Evolutionary conservation across 495 filamentous ascomycete genomes (phyloP).

Genomic region (Penicillium psychrofluorescens): DNA sequence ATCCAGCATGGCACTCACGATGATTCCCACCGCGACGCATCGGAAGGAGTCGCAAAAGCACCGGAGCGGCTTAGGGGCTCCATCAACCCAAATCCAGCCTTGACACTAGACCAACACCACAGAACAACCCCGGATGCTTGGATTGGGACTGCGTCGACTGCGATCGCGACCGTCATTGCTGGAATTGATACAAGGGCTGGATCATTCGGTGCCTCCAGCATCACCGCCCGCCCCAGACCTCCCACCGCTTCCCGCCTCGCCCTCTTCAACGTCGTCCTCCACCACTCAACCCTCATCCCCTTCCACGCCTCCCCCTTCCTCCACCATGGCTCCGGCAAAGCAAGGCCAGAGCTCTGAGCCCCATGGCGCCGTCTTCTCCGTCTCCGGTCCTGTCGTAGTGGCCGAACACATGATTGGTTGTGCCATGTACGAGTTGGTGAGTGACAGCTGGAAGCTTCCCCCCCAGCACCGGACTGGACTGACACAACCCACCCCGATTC

Average conservation of each 20-base stretch:
- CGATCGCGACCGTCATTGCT: constrained; percentile 66
- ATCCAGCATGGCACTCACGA: too few species aligned
- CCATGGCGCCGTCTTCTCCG: constrained; percentile 49
- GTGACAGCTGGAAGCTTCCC: constrained; percentile 13
- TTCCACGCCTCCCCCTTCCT: constrained; percentile 24
- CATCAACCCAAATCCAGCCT: neutral
- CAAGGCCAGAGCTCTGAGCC: constrained; percentile 6
- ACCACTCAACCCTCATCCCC: constrained; percentile 26
- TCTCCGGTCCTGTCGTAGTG: constrained; percentile 80
- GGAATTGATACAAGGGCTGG: constrained; percentile 53
- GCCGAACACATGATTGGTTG: constrained; percentile 98
- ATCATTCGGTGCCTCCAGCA: constrained; percentile 13
- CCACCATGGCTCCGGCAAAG: constrained; percentile 58
- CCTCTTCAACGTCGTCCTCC: constrained; percentile 31
- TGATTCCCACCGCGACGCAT: too few species aligned
- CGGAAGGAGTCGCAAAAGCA: neutral
- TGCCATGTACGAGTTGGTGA: constrained; percentile 98
- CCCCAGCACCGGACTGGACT: neutral
- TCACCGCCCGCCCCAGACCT: constrained; percentile 36
- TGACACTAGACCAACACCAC: neutral
- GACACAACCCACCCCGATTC: neutral
- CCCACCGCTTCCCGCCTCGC: constrained; percentile 49
- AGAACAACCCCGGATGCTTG: constrained; percentile 41
- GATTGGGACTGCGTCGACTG: constrained; percentile 52
- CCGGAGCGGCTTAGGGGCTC: constrained; percentile 1